Conservation (phyloP, 140 eudicot species). For the Erigeron philadelphicus region DNA sequence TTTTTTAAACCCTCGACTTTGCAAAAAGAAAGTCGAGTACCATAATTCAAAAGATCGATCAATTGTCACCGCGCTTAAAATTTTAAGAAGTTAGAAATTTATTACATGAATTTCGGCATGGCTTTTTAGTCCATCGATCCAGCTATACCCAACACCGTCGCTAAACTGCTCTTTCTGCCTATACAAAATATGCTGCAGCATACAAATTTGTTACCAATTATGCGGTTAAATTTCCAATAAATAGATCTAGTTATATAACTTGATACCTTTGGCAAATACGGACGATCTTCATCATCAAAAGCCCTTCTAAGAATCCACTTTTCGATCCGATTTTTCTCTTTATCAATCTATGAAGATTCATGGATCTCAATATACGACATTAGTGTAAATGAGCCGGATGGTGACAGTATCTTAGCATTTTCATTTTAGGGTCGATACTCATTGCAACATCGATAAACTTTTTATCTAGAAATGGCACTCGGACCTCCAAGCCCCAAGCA, state of each 20-base stretch:
- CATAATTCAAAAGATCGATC: too few relatives aligned
- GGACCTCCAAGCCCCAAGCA: slow-evolving; percentile 76
- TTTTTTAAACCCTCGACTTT: too few relatives aligned
- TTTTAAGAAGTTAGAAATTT: background rate
- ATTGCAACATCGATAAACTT: slow-evolving; percentile 52
- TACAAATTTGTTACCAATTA: background rate
- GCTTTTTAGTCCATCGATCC: slow-evolving; percentile 96
- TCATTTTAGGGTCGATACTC: slow-evolving; percentile 49
- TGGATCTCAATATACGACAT: background rate
- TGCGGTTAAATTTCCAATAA: background rate
- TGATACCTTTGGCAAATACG: slow-evolving; percentile 84
- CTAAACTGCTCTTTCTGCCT: slow-evolving; percentile 96
- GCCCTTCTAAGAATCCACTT: slow-evolving; percentile 74
- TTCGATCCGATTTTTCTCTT: slow-evolving; percentile 55
- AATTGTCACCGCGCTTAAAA: too few relatives aligned
- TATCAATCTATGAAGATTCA: slow-evolving; percentile 46
- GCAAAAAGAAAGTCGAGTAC: too few relatives aligned
- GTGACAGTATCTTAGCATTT: slow-evolving; percentile 49
- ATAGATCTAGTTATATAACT: background rate
- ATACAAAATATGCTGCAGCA: slow-evolving; percentile 81
- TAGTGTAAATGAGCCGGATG: too few relatives aligned
- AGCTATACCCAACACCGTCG: slow-evolving; percentile 96
- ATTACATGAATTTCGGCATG: slow-evolving; percentile 78
- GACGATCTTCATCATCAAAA: slow-evolving; percentile 64
- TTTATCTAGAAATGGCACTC: slow-evolving; percentile 69